Conservation (phyloP, 2,329 filamentous ascomycete species). For the Drechslerella dactyloides region DNA sequence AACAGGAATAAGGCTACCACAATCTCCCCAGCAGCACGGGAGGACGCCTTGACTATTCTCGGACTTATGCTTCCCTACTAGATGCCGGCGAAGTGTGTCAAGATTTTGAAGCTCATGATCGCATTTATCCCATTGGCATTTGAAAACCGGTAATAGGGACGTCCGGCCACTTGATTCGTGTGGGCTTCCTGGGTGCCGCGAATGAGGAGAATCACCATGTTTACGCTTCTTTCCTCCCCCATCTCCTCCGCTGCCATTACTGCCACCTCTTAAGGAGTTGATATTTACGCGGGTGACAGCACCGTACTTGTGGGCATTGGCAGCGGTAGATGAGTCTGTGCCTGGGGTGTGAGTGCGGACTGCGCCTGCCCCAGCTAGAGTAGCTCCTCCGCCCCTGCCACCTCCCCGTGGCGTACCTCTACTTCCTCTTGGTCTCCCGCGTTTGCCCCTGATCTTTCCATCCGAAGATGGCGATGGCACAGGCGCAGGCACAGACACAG, state of each 20-base stretch:
- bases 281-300: conserved; percentile 17
- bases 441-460: conserved; percentile 18
- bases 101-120: conserved; percentile 68
- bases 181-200: conserved; percentile 5
- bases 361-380: neutral
- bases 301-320: conserved; percentile 34
- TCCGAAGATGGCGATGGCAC: neutral
- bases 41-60: conserved; percentile 57
- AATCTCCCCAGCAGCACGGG: conserved; percentile 62
- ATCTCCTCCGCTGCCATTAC: conserved; percentile 12
- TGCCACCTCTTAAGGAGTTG: conserved; percentile 5
- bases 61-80: conserved; percentile 64
- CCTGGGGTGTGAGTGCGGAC: conserved; percentile 12
- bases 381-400: conserved; percentile 13
- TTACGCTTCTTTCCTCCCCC: conserved; percentile 25
- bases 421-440: conserved; percentile 37
- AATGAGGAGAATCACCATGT: conserved; percentile 26
- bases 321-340: conserved; percentile 16
- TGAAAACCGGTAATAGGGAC: conserved; percentile 59
- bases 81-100: conserved; percentile 66
- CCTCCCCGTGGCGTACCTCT: conserved; percentile 17
- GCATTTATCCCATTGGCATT: conserved; percentile 67
- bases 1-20: conserved; percentile 53
- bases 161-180: neutral
- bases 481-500: neutral